Evolutionary conservation across 2,329 filamentous ascomycete species (phyloP).

Genomic region (Sporothrix luriei): DNA sequence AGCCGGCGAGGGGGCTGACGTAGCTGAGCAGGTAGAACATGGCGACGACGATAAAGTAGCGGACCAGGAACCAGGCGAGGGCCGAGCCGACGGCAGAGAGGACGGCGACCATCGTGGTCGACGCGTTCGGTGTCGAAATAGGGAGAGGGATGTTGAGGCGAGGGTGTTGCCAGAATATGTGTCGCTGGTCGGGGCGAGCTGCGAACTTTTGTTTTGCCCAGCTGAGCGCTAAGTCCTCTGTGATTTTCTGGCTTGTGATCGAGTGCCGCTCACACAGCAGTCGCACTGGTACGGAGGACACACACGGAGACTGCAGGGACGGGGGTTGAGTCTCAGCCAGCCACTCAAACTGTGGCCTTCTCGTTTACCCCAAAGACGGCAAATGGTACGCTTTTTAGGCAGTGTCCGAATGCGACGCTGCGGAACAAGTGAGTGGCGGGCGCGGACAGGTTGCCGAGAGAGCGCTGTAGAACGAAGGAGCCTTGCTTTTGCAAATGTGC

Average conservation of each 20-base stretch:
- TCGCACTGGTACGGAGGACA: neutral
- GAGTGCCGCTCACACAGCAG: neutral
- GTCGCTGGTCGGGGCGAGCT: neutral
- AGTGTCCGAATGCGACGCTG: slow-evolving; percentile 8
- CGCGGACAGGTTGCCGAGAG: neutral
- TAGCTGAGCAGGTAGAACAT: slow-evolving; percentile 65
- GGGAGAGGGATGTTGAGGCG: neutral
- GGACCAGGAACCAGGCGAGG: slow-evolving; percentile 53
- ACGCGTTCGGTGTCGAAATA: neutral
- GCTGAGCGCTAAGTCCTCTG: neutral
- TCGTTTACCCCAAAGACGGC: slow-evolving; percentile 8
- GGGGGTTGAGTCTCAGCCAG: neutral
- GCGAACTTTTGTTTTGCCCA: neutral
- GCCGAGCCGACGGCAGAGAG: slow-evolving; percentile 35
- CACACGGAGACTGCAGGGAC: neutral
- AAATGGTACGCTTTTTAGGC: neutral
- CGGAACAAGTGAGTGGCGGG: neutral
- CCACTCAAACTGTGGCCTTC: slow-evolving; percentile 1
- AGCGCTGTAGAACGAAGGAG: neutral
- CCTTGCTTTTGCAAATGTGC: neutral
- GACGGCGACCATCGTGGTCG: slow-evolving; percentile 21
- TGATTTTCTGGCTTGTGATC: slow-evolving; percentile 22
- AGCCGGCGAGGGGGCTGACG: slow-evolving; percentile 62
- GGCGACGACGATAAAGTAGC: slow-evolving; percentile 56
- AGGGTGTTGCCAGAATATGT: neutral